Percentiles rank a stretch among this genome's conserved stretches.
phyloP scores from a whole-genome alignment of 73 alveolate species.

The Paramecium sonneborni region DNA sequence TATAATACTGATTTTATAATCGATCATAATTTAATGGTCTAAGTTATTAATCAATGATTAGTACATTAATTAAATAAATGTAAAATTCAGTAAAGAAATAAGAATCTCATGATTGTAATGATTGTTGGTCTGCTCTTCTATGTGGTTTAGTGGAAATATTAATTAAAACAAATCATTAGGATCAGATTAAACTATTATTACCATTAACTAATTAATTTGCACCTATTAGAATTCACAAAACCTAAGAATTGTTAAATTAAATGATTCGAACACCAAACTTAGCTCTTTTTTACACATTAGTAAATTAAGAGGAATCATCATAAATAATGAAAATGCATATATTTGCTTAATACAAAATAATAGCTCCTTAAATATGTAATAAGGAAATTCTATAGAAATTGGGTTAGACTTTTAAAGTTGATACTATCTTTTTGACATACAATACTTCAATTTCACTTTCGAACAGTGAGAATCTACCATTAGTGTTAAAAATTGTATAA shows the following conservation, averaged over 20 bases:
- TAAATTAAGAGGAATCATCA: not conserved
- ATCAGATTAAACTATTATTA: not conserved
- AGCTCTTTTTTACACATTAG: not conserved
- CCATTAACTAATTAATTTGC: not conserved
- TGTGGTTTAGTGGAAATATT: conserved; percentile 11
- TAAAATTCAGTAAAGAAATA: not conserved
- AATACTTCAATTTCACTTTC: not conserved
- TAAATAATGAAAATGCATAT: not conserved
- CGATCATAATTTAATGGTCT: not conserved
- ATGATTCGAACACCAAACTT: not conserved
- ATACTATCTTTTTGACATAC: not conserved
- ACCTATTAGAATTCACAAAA: not conserved
- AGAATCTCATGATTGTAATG: conserved; percentile 3
- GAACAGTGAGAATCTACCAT: not conserved
- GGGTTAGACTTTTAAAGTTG: not conserved
- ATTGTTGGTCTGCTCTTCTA: conserved; percentile 3
- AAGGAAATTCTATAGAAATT: not conserved
- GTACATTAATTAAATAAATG: not conserved
- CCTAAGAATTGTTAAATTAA: not conserved
- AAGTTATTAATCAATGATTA: not conserved
- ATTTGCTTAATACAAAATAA: not conserved
- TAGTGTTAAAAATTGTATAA: not conserved
- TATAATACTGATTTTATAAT: not conserved
- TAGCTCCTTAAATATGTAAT: not conserved
- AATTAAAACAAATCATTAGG: not conserved